Conservation (phyloP, 768 basidiomycete species). For the Tricholoma terreum region DNA sequence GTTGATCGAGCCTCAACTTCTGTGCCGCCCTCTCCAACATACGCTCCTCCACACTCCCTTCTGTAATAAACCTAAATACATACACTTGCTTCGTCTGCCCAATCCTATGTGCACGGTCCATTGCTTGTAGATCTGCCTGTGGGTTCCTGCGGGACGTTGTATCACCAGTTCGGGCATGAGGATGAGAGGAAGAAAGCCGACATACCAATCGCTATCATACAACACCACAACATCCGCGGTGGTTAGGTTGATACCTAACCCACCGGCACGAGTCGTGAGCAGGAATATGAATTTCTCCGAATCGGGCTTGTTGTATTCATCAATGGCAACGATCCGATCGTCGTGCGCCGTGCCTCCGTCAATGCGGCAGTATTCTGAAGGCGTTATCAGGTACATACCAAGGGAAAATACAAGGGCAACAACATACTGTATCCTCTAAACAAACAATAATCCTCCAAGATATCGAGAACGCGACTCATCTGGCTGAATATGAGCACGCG, state of each 20-base stretch:
- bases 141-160: constrained; percentile 70
- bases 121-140: constrained; percentile 97
- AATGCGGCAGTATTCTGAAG: constrained; percentile 89
- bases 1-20: constrained; percentile 90
- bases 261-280: constrained; percentile 94
- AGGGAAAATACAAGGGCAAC: constrained; percentile 25
- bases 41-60: constrained; percentile 93
- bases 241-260: constrained; percentile 94
- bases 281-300: constrained; percentile 97
- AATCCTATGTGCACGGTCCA: constrained; percentile 97
- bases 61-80: constrained; percentile 95
- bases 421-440: constrained; percentile 83
- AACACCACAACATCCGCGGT: constrained; percentile 93
- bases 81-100: constrained; percentile 98
- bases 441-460: constrained; percentile 94
- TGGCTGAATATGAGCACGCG: constrained; percentile 97
- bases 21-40: constrained; percentile 95
- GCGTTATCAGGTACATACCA: constrained; percentile 2
- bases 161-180: background rate
- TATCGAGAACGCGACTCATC: constrained; percentile 99
- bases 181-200: background rate
- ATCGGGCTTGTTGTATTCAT: constrained; percentile 94
- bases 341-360: constrained; percentile 96
- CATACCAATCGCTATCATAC: constrained; percentile 94
- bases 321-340: constrained; percentile 91